Percentiles rank a stretch among this genome's conserved stretches.
These are phyloP conservation scores for Fraxinus floribunda DNA, from an alignment of 305 asterid species.

Conservation along the genomic window DNA sequence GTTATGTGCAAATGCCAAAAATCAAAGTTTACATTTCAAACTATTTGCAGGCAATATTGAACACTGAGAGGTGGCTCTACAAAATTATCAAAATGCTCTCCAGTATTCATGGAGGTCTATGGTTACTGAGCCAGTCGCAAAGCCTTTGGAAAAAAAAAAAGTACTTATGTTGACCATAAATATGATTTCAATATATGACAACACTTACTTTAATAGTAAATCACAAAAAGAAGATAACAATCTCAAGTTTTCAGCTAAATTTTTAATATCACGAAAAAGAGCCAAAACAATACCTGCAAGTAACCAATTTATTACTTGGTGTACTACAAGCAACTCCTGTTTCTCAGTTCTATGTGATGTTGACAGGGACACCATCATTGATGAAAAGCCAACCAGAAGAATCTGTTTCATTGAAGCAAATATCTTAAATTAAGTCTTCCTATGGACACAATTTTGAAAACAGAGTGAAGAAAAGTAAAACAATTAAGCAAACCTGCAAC, in stretches of 20 bases:
- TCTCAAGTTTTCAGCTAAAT: neutral
- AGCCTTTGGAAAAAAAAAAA: neutral
- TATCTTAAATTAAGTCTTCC: conserved; percentile 20
- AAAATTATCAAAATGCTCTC: neutral
- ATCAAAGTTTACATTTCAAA: neutral
- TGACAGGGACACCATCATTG: conserved; percentile 82
- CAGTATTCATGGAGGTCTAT: neutral
- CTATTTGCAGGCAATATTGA: neutral
- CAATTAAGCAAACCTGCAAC: conserved; percentile 56
- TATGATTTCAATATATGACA: neutral
- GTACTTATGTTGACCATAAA: neutral
- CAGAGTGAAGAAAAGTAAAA: conserved; percentile 23
- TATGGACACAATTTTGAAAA: conserved; percentile 18
- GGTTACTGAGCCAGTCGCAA: neutral
- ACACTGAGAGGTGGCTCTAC: neutral
- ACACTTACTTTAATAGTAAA: neutral
- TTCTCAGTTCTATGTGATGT: conserved; percentile 87
- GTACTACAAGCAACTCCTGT: conserved; percentile 68
- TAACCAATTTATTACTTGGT: conserved; percentile 88
- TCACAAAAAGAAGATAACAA: neutral
- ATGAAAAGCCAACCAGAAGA: conserved; percentile 63
- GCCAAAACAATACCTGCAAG: conserved; percentile 66
- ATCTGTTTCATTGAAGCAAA: conserved; percentile 47
- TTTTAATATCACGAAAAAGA: conserved; percentile 2
- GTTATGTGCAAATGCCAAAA: neutral